Percentiles rank a stretch among this genome's conserved stretches.
phyloP scores from a whole-genome alignment of 192 early-diverging fungal genomes.

The Rhizoclosmatium globosum region DNA sequence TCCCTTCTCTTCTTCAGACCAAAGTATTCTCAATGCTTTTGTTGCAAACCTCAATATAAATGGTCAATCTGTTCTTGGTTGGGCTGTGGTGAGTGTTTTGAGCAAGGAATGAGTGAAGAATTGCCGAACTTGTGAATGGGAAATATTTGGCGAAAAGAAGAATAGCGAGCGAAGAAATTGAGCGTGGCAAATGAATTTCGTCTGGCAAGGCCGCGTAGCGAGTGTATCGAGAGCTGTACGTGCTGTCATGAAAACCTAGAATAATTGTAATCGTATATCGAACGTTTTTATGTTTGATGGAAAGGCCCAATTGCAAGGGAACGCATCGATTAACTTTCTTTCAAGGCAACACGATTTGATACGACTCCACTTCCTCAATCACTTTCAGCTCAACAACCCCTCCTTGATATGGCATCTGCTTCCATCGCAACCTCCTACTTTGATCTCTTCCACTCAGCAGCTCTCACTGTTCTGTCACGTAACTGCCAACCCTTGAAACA shows the following conservation, averaged over 20 bases:
- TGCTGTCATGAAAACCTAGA: too few species aligned
- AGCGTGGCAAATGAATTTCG: too few species aligned
- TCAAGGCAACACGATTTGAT: slow-evolving; percentile 24
- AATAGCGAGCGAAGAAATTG: too few species aligned
- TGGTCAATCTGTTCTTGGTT: slow-evolving; percentile 20
- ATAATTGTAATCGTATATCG: too few species aligned
- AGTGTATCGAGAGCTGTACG: too few species aligned
- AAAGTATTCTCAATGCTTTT: slow-evolving; percentile 17
- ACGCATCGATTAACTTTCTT: not conserved
- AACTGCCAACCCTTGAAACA: slow-evolving; percentile 31
- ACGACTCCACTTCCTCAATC: slow-evolving; percentile 23
- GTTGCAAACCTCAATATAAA: slow-evolving; percentile 3
- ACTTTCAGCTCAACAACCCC: slow-evolving; percentile 6
- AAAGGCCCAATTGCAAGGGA: not conserved
- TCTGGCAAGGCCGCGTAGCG: too few species aligned
- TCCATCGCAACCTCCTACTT: slow-evolving; percentile 31
- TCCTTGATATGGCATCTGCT: slow-evolving; percentile 12
- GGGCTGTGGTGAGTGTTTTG: slow-evolving; percentile 9
- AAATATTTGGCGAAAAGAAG: too few species aligned
- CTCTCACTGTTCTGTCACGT: slow-evolving; percentile 19
- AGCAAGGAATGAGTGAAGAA: not conserved
- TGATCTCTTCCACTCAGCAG: slow-evolving; percentile 31
- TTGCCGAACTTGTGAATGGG: too few species aligned
- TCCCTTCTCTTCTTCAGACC: slow-evolving; percentile 18
- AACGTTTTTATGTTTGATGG: not conserved